phyloP scores from a whole-genome alignment of 2,329 filamentous ascomycete genomes.

The Trichothecium roseum region DNA sequence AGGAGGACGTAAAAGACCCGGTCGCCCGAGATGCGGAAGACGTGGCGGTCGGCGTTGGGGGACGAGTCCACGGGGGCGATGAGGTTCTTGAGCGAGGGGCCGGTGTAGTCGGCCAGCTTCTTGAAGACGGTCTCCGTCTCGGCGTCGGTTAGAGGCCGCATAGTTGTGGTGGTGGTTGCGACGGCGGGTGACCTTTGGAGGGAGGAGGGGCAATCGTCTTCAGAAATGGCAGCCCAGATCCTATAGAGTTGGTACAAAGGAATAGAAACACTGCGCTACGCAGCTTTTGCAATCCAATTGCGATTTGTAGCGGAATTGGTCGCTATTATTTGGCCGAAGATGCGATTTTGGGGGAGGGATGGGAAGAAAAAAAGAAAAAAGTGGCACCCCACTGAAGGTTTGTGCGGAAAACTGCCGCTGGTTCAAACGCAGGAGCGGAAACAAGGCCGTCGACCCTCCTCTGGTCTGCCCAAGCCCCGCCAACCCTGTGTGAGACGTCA shows the following conservation, averaged over 20 bases:
- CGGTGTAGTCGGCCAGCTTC: conserved; percentile 91
- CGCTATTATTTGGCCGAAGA: background rate
- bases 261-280: too few species aligned
- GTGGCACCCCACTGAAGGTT: too few species aligned
- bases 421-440: too few species aligned
- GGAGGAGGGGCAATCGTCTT: too few species aligned
- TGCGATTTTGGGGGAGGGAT: background rate
- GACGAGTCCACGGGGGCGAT: conserved; percentile 63
- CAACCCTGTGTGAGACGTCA: too few species aligned
- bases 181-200: background rate
- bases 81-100: conserved; percentile 74
- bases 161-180: conserved; percentile 20
- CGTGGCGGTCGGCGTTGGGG: conserved; percentile 63
- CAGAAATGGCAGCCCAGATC: too few species aligned
- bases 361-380: conserved; percentile 1
- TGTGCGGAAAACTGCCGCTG: too few species aligned
- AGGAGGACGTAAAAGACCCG: conserved; percentile 89
- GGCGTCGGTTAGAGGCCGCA: conserved; percentile 73
- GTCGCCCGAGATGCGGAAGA: conserved; percentile 70
- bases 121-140: conserved; percentile 77
- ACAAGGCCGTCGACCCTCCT: too few species aligned
- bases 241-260: too few species aligned
- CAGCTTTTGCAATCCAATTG: too few species aligned
- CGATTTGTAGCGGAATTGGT: too few species aligned
- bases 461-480: too few species aligned